Base-by-base conservation (phyloP, 768 basidiomycete genomes). In the Mrakia frigida region DNA sequence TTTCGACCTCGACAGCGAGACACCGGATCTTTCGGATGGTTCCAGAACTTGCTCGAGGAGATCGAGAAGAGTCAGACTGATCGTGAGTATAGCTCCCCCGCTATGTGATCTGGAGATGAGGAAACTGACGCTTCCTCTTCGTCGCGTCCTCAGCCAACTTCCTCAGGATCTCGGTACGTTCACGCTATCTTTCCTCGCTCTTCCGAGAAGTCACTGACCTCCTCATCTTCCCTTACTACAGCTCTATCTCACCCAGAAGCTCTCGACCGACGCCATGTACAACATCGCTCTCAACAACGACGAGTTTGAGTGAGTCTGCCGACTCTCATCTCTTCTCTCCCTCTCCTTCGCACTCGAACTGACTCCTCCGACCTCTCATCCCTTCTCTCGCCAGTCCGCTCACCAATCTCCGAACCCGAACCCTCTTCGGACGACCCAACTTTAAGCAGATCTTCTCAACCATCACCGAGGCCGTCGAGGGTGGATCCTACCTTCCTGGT, bases 11-110 rank as follows among this genome's bases (percentile, higher is more conserved):
- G 43, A 31, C 63, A 74, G 73, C 90, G 92, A 82, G 92, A 94
- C 79, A 89, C 91, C n/a, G 92, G 92, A n/a, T 92, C 92, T n/a
- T 94, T 97, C 81, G 94, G 93, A 80, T 97, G 94, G 94, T 96
- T 98, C 88, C 92, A 95, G 83, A 89, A 87, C 78, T 85, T 97
- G 72, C 86, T 97, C 77, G 90, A 91, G 81, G 90, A 94, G 82
- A 90, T 97, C 65, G 94, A 97, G 82, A 89, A 88, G 69, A 91
- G 92, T 63, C 93, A 94, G 82, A 89, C 89, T 50, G 92, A 94
- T 86, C 91, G 93, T 93, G 82, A 86, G 92, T 80, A 5, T n/a
- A n/a, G n/a, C n/a, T n/a, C n/a, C n/a, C n/a, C n/a, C n/a, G n/a
- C n/a, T n/a, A n/a, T n/a, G n/a, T n/a, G n/a, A n/a, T n/a, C n/a